A percentile compares a stretch with the other conserved stretches of the same genome.
Evolutionary conservation across 371 early-diverging fungal genomes (phyloP).

Genomic region (Coemansia sp.): DNA sequence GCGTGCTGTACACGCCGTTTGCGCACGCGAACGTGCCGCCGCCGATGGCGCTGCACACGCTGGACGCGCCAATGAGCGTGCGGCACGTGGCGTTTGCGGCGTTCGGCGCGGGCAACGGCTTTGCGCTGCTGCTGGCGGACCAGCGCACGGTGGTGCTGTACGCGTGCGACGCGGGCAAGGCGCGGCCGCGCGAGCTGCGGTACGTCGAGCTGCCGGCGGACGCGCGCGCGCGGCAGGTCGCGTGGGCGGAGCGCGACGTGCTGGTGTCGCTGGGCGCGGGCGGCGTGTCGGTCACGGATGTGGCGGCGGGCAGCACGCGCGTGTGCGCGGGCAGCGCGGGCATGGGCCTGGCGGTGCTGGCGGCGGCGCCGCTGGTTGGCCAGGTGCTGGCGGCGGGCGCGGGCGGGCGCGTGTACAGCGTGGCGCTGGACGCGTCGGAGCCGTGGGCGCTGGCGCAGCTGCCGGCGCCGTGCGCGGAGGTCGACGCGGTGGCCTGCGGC

Average conservation of each 20-base stretch:
- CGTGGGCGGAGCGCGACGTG: constrained; percentile 33
- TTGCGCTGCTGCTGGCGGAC: constrained; percentile 64
- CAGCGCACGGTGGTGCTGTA: constrained; percentile 33
- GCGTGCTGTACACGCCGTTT: constrained; percentile 77
- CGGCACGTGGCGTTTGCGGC: constrained; percentile 61
- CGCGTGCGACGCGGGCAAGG: constrained; percentile 4
- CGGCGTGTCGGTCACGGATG: not conserved
- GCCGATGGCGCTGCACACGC: constrained; percentile 69
- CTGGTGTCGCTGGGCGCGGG: constrained; percentile 38
- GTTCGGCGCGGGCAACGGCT: constrained; percentile 59
- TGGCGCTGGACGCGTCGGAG: not conserved
- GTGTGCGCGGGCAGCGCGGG: not conserved
- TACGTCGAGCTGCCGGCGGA: not conserved
- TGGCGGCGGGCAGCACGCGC: not conserved
- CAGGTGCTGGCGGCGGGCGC: not conserved
- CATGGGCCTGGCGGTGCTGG: not conserved
- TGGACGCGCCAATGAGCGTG: constrained; percentile 45
- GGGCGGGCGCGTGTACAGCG: constrained; percentile 46
- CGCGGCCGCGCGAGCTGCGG: constrained; percentile 1
- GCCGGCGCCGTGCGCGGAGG: constrained; percentile 27
- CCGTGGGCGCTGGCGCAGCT: not conserved
- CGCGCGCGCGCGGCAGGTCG: constrained; percentile 41
- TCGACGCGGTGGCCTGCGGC: constrained; percentile 21
- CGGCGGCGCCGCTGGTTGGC: not conserved
- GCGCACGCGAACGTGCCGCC: constrained; percentile 87